Percentiles rank a stretch among this genome's conserved stretches.
Evolutionary conservation across 805 yeast genomes (phyloP).

Genomic region (Hanseniaspora pseudoguilliermondii): DNA sequence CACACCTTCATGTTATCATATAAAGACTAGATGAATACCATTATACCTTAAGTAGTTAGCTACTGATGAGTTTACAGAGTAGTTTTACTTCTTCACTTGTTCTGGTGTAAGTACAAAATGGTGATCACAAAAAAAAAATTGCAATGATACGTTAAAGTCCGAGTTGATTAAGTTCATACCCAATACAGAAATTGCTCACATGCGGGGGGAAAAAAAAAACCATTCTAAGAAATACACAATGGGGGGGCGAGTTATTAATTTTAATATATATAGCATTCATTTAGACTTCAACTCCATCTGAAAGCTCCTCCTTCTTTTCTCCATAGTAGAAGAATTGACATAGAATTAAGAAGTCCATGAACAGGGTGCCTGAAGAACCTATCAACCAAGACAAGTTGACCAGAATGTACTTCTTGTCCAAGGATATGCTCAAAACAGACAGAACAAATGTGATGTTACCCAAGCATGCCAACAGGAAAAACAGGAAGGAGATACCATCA

Average conservation of each 20-base stretch:
- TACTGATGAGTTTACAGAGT: no score
- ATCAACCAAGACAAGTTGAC: slow-evolving; percentile 87
- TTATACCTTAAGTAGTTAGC: no score
- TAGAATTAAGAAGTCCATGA: slow-evolving; percentile 72
- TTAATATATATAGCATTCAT: no score
- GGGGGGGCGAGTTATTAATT: no score
- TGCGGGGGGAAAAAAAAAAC: no score
- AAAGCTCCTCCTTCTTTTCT: not conserved
- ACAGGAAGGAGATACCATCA: slow-evolving; percentile 88
- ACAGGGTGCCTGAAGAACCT: slow-evolving; percentile 79
- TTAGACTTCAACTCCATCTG: not conserved
- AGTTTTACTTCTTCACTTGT: no score
- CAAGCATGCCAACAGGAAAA: slow-evolving; percentile 86
- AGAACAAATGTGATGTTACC: slow-evolving; percentile 87
- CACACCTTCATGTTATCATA: no score
- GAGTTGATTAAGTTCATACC: not conserved
- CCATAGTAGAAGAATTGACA: slow-evolving; percentile 71
- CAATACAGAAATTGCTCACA: no score
- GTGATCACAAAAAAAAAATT: not conserved
- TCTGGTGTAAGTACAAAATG: no score
- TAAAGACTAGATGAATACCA: no score
- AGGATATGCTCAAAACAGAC: slow-evolving; percentile 65
- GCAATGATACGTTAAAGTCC: not conserved
- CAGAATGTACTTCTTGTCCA: slow-evolving; percentile 53
- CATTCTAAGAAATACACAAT: no score